Base-by-base conservation (phyloP, 495 filamentous ascomycete genomes). In the Lepidopterella palustris region DNA sequence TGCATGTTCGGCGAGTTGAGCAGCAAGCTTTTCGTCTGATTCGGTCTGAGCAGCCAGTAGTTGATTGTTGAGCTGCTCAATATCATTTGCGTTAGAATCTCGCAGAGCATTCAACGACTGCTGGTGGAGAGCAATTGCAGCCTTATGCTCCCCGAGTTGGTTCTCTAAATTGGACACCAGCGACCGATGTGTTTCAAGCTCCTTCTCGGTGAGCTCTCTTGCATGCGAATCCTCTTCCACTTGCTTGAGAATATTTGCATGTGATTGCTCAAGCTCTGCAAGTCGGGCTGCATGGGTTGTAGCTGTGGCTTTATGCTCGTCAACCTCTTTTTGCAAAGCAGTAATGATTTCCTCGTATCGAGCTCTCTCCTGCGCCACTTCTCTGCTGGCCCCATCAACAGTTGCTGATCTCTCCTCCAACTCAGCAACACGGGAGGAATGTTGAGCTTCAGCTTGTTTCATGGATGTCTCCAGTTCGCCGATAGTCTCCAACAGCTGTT, bases 291-390 rank as follows among this genome's bases (percentile, higher is more conserved):
- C 70, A 55, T 77, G 73, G 53, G 64, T 66, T 32, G 28, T 52
- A 2, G 73, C 67, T 2, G 85, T 82, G 15, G 79, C 70, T 74
- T 87, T 91, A 72, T 95, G 88, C 59, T 87, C 82, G 27, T 89
- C 84, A 57, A 97, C 86, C 64, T 92, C 83, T 56, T 75, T 78
- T 60, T 87, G 87, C 42, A 99, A 73, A 28, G 77, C 74, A 28
- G 80, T 76, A 28, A 95, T 79, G 35, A 85, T 69, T 32, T 86
- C 80, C 56, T 86, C 76, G 60, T 96, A 87, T 65, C 79, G 79
- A 11, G 55, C 67, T 26, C 76, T 76, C 65, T 84, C 83, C 50
- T 70, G 66, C 50, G 83, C 78, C 21, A 80, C 76, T 47, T 62
- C 76, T 52, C 61, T 58, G 68, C 62, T 61, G 61, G 69, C 69